Evolutionary conservation across 2,329 filamentous ascomycete genomes (phyloP).

Genomic region (Ophiostoma ulmi): DNA sequence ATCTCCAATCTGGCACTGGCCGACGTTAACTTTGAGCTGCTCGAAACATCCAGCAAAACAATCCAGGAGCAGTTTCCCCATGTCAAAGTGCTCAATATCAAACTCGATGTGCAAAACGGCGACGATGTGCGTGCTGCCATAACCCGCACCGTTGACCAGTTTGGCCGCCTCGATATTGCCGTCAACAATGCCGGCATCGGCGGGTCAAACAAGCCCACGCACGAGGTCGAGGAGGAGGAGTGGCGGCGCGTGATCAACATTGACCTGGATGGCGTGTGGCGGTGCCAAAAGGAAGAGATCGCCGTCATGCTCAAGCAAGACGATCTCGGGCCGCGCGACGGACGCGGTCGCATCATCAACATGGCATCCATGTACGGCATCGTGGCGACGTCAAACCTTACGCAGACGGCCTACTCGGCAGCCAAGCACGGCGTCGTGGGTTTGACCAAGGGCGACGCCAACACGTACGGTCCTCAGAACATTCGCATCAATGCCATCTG

Average conservation of each 20-base stretch:
- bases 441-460: slow-evolving; percentile 50
- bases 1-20: slow-evolving; percentile 43
- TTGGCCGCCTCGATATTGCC: slow-evolving; percentile 51
- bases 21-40: slow-evolving; percentile 39
- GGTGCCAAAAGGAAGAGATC: slow-evolving; percentile 52
- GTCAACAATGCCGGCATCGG: slow-evolving; percentile 53
- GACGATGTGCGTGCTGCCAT: slow-evolving; percentile 42
- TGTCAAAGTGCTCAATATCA: slow-evolving; percentile 35
- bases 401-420: slow-evolving; percentile 45
- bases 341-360: slow-evolving; percentile 51
- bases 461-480: slow-evolving; percentile 45
- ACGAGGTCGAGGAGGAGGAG: slow-evolving; percentile 43
- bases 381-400: slow-evolving; percentile 36
- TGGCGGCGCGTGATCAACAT: slow-evolving; percentile 49
- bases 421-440: slow-evolving; percentile 52
- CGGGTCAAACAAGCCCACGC: slow-evolving; percentile 40
- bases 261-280: slow-evolving; percentile 53
- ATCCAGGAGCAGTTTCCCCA: slow-evolving; percentile 36
- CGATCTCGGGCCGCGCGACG: slow-evolving; percentile 35
- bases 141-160: slow-evolving; percentile 38
- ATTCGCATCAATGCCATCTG: slow-evolving; percentile 60
- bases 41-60: slow-evolving; percentile 33
- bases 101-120: slow-evolving; percentile 44
- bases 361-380: slow-evolving; percentile 49
- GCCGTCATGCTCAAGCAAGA: slow-evolving; percentile 49